These are phyloP conservation scores for Lomentospora prolificans DNA, from an alignment of 2,329 filamentous ascomycete species.

Conservation along the genomic window DNA sequence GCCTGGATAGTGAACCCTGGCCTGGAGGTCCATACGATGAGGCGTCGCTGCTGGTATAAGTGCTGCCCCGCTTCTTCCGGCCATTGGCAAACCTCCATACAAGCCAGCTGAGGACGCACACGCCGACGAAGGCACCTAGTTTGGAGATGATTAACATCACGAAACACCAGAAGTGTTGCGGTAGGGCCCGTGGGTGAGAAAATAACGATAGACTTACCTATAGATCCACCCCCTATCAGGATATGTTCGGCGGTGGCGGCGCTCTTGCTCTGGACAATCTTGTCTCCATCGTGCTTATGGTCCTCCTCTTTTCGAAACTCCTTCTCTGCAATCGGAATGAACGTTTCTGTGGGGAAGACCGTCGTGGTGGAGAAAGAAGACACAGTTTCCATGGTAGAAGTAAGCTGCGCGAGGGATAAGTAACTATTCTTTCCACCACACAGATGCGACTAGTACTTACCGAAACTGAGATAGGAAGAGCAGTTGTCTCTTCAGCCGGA, in stretches of 20 bases:
- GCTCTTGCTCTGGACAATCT: background rate
- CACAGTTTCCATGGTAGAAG: background rate
- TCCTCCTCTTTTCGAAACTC: background rate
- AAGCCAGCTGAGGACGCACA: constrained; percentile 35
- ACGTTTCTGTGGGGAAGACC: background rate
- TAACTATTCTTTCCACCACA: background rate
- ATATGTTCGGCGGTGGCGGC: constrained; percentile 17
- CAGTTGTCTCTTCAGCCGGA: background rate
- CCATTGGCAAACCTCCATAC: constrained; percentile 24
- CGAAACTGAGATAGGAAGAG: background rate
- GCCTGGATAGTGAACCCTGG: background rate
- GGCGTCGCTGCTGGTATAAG: background rate
- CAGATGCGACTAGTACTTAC: background rate
- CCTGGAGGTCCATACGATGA: background rate
- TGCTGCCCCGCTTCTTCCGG: constrained; percentile 4
- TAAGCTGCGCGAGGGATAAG: background rate
- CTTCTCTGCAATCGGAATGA: background rate
- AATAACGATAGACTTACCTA: constrained; percentile 18
- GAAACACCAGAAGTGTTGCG: background rate
- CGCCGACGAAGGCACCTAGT: constrained; percentile 30
- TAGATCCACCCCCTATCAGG: constrained; percentile 24
- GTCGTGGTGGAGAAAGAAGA: background rate
- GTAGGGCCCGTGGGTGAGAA: no score
- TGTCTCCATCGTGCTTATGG: background rate
- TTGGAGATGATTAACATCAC: background rate